Conservation (phyloP, 2,329 filamentous ascomycete species). For the Nectriaceae sp. region DNA sequence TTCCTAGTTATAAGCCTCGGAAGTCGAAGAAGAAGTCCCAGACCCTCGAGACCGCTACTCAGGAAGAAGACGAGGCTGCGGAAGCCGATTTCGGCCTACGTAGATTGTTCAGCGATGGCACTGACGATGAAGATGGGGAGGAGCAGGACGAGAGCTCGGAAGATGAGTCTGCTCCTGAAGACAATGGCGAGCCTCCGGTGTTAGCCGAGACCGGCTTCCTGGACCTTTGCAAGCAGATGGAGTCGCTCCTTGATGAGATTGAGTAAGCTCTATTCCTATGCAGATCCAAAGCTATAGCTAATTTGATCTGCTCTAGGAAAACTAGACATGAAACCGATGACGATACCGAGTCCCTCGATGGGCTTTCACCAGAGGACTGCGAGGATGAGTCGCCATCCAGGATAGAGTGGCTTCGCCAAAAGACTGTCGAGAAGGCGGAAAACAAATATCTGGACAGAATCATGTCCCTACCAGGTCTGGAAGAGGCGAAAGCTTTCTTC, state of each 20-base stretch:
- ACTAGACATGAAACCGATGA: conserved; percentile 21
- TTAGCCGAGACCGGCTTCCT: conserved; percentile 29
- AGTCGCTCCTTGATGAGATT: conserved; percentile 31
- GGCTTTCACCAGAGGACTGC: conserved; percentile 31
- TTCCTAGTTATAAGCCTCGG: conserved; percentile 24
- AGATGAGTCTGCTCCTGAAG: conserved; percentile 8
- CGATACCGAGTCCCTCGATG: conserved; percentile 31
- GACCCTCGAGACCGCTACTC: conserved; percentile 11
- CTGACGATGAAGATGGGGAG: conserved; percentile 23
- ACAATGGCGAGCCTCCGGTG: conserved; percentile 22
- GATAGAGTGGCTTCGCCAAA: conserved; percentile 36
- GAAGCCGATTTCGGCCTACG: conserved; percentile 17
- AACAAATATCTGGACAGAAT: conserved; percentile 60
- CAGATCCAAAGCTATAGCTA: conserved; percentile 6
- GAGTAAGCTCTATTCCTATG: conserved; percentile 22
- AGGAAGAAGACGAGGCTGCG: conserved; percentile 12
- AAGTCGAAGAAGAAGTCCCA: conserved; percentile 22
- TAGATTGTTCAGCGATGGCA: conserved; percentile 25
- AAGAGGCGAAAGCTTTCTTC: conserved; percentile 61
- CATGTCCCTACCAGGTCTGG: conserved; percentile 64
- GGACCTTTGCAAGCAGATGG: conserved; percentile 27
- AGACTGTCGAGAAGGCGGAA: conserved; percentile 48
- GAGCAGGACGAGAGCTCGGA: conserved; percentile 14
- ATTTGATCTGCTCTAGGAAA: conserved; percentile 10
- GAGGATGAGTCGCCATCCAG: conserved; percentile 44